Evolutionary conservation across 2,329 filamentous ascomycete species (phyloP).

Genomic region (Dactylellina drechsleri): DNA sequence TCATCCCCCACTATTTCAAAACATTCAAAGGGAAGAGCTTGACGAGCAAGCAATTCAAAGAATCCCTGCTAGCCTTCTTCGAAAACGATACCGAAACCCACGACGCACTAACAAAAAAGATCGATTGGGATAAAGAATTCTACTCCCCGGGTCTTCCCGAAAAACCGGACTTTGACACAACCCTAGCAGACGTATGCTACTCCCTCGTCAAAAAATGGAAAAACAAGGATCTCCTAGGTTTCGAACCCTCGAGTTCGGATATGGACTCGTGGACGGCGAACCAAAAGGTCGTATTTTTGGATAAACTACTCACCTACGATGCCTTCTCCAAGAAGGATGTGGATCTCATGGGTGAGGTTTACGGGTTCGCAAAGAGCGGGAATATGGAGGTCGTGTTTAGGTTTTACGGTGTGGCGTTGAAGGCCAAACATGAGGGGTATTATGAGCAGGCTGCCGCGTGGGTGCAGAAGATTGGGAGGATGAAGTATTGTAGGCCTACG

Average conservation of each 20-base stretch:
- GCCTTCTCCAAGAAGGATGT: conserved; percentile 73
- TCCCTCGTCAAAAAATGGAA: conserved; percentile 84
- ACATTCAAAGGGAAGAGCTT: conserved; percentile 86
- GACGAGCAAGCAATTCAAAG: conserved; percentile 93
- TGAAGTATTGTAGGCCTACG: conserved; percentile 95
- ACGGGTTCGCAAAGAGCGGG: conserved; percentile 76
- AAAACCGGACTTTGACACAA: conserved; percentile 90
- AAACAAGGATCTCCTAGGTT: conserved; percentile 61
- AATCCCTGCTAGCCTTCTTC: conserved; percentile 88
- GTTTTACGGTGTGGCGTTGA: conserved; percentile 82
- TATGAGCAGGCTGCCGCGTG: conserved; percentile 78
- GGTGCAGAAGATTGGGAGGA: conserved; percentile 83
- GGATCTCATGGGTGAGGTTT: conserved; percentile 76
- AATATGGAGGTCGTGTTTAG: conserved; percentile 88
- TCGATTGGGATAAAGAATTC: conserved; percentile 92
- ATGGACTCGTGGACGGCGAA: conserved; percentile 81
- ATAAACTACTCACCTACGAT: conserved; percentile 76
- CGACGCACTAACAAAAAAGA: conserved; percentile 71
- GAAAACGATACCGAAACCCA: conserved; percentile 70
- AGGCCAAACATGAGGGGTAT: conserved; percentile 74
- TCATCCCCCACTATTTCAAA: conserved; percentile 94
- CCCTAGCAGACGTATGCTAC: conserved; percentile 85
- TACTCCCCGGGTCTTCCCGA: conserved; percentile 83
- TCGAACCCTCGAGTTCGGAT: conserved; percentile 75
- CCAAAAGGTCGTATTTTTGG: conserved; percentile 90